Evolutionary conservation across 1,284 basidiomycete genomes (phyloP), one percentile per base, ranked within the genome.

Genomic region (Ganoderma leucocontextum): DNA sequence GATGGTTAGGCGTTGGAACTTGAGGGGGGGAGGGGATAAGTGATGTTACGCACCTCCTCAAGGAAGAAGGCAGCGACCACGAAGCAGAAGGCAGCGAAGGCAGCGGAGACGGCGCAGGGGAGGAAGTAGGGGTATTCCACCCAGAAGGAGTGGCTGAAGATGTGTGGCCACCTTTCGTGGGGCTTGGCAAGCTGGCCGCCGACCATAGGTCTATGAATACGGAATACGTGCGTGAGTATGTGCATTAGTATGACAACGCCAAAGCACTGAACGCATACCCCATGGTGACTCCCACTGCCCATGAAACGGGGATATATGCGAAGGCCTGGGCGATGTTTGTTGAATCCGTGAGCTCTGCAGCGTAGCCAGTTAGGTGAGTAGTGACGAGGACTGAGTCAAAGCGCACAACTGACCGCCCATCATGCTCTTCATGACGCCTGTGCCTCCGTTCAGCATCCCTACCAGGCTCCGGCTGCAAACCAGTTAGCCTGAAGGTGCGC

Each of bases 361-460:
- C 5, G 12, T 38, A 4, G 25, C 12, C 7, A 61, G 72, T 38
- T 17, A 35, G 15, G 36, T 17, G 42, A 33, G 42, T n/a, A 35
- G 17, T 25, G 22, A 13, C 52, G 42, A 12, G 63, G 5, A 17
- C 17, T 7, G 8, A 0, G 12, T 38, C 12, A 10, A 29, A 22
- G 49, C 10, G 57, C 10, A 44, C 10, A 17, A 49, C 73, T 2
- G 42, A 77, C 77, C 77, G 49, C 77, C 81, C 69, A 84, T 77
- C 75, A 82, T 80, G 63, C 81, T 84, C 71, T 88, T 88, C 77
- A 87, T 83, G 33, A 89, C 83, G 1, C 84, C 87, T 4, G 84
- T 79, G 67, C 88, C 87, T 36, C 86, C 87, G 59, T 87, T 88
- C 22, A 88, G 75, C 58, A 83, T 78, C 2, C 87, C 87, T 7